Evolutionary conservation across 2,329 filamentous ascomycete genomes (phyloP).

Genomic region (Alternaria panax): DNA sequence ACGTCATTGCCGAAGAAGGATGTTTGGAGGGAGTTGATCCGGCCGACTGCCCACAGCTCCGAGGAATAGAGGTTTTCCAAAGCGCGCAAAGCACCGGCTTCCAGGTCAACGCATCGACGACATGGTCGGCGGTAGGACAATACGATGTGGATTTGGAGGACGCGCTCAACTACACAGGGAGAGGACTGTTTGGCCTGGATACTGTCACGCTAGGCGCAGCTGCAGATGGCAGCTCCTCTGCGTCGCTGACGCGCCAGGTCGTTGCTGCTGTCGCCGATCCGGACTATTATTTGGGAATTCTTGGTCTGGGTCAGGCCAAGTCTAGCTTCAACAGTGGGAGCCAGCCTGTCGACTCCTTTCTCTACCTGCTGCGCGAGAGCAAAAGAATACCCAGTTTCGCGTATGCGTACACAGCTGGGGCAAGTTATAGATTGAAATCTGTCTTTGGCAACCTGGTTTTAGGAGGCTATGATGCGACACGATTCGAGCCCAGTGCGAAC

Average conservation of each 20-base stretch:
- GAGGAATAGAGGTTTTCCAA: conserved; percentile 42
- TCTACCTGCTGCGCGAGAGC: conserved; percentile 38
- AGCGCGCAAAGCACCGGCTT: conserved; percentile 43
- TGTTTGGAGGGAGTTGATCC: conserved; percentile 40
- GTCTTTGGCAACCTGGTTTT: conserved; percentile 49
- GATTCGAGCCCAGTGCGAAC: conserved; percentile 42
- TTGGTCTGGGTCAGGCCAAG: conserved; percentile 40
- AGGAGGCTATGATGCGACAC: conserved; percentile 53
- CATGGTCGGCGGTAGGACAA: conserved; percentile 46
- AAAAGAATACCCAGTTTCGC: conserved; percentile 46
- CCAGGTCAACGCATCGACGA: conserved; percentile 36
- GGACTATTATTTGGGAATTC: conserved; percentile 42
- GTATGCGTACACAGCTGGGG: conserved; percentile 48
- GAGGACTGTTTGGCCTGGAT: conserved; percentile 46
- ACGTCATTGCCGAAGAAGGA: conserved; percentile 45
- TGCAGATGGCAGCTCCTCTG: conserved; percentile 20
- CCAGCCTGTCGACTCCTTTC: conserved; percentile 35
- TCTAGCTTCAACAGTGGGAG: conserved; percentile 41
- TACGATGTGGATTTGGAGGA: conserved; percentile 42
- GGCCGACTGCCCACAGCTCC: conserved; percentile 36
- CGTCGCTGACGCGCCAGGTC: conserved; percentile 38
- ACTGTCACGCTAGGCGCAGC: conserved; percentile 37
- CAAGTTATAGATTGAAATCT: conserved; percentile 43
- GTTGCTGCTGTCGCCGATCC: conserved; percentile 40
- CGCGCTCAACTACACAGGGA: conserved; percentile 35